Base-by-base conservation (phyloP, 768 basidiomycete species). In the Dioszegia hungarica region DNA sequence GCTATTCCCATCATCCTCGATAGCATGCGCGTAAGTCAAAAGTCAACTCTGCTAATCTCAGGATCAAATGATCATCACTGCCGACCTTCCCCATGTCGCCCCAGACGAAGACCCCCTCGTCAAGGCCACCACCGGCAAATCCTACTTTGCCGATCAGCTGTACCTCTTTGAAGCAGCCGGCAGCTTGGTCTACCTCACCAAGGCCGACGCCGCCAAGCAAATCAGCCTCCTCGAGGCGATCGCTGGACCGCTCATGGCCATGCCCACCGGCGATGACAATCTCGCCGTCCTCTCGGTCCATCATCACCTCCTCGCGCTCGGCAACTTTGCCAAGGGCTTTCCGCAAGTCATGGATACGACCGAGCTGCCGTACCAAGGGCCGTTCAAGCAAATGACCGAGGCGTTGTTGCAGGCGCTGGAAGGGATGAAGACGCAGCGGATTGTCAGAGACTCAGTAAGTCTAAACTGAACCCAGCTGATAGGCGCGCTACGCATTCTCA, bases 141-240 rank as follows among this genome's bases (percentile, higher is more conserved):
- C 80, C 3, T 77, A 84, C 39, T 93, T 97, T 71, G 87, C 90
- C 61, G 84, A 90, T 12, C 95, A 99, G 73, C 79, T 98, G 22
- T 94, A 97, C 74, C 82, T 99, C 10, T 99, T 90, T 73, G 95
- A 99, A 77, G 86, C 91, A 0, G 82, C 85, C 24, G 95, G 95
- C 25, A 86, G 82, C 11, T 82, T 98, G 33, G 83, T 89, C 49
- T 89, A 89, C 14, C 75, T 90, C n/a, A 79, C 90, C 37, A 84
- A 77, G 72, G 84, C 82, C 57, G 79, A 78, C 31, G 60, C 86
- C 1, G 82, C 86, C 22, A 84, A 87, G 63, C 87, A 90, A 60
- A 81, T 64, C 19, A 12, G 63, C 5, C 76, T 91, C 14, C 79
- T 73, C 19, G 68, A 89, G 63, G 88, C 89, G 0, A 80, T 92